These are phyloP conservation scores for Blastocystis sp. DNA, from an alignment of 352 stramenopile genomes.

Conservation along the genomic window DNA sequence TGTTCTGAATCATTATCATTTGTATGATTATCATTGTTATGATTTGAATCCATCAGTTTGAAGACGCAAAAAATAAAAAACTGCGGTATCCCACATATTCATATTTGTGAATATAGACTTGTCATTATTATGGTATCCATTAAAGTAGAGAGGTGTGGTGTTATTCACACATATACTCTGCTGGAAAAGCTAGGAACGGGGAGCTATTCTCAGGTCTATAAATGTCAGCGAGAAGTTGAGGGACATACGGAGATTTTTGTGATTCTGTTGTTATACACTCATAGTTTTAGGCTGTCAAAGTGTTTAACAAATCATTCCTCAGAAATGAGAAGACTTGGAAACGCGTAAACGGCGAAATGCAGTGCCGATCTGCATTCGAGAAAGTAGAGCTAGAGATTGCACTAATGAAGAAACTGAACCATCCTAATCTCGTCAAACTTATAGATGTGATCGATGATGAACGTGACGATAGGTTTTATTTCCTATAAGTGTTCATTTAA, in stretches of 20 bases:
- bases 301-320: conserved; percentile 60
- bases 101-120: not conserved
- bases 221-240: not conserved
- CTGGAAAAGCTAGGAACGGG: conserved; percentile 1
- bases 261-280: not conserved
- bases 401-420: conserved; percentile 83
- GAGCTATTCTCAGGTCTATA: conserved; percentile 43
- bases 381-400: conserved; percentile 69
- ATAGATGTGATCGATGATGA: conserved; percentile 81
- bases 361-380: conserved; percentile 39
- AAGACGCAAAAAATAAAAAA: not conserved
- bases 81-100: not conserved
- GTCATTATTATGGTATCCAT: not conserved
- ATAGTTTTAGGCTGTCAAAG: conserved; percentile 47
- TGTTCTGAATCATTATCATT: too few species aligned
- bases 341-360: conserved; percentile 1
- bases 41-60: not conserved
- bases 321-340: conserved; percentile 60
- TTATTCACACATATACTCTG: not conserved
- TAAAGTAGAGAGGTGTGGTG: not conserved
- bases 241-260: not conserved
- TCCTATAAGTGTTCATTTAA: conserved; percentile 67
- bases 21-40: not conserved
- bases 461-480: not conserved
- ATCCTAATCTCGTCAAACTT: conserved; percentile 78